Evolutionary conservation across 2,329 filamentous ascomycete species (phyloP), one percentile per base, ranked within the genome.

Genomic region (Nemania serpens): DNA sequence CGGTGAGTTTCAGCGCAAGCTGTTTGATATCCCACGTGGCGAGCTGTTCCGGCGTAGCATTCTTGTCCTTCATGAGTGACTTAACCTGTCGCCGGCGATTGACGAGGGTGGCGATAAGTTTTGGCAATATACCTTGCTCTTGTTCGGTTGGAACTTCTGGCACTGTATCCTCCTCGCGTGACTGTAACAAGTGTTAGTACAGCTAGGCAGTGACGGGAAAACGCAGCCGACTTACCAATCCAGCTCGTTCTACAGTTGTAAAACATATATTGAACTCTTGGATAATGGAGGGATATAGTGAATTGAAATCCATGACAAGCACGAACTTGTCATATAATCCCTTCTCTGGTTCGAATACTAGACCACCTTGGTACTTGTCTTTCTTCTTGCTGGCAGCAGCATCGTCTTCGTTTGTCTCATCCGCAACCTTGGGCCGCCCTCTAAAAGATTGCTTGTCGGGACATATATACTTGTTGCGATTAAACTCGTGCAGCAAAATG

Each of bases 231-330:
- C 87, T 80, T 84, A 92, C 90, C 69, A 89, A 78, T 62, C 85
- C 81, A 42, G 85, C 82, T 69, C 95, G 84, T 63, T 98, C 91
- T 6, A 99, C 93, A 0, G 96, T 99, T 2, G 95, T 99, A 77
- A 99, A 99, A 81, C 96, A 99, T 69, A 99, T 99, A 77, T 99
- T 99, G 80, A 88, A 99, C 82, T 99, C 96, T 73, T 99, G 96
- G 63, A 99, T 99, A 72, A 99, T 98, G 73, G 92, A 97, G 34
- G 95, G 95, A 71, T 99, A 99, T 64, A 99, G 82, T 70, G 93
- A 97, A 84, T 99, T 99, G 82, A 99, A 99, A 81, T 99, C 95
- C 96, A 99, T 99, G 76, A 99, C 96, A 58, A 99, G 85, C 55
- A 99, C 91, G 75, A 96, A 97, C 78, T 96, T 96, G 83, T 99